Base-by-base conservation (phyloP, 306 rosid genomes). In the Fagus crenata region DNA sequence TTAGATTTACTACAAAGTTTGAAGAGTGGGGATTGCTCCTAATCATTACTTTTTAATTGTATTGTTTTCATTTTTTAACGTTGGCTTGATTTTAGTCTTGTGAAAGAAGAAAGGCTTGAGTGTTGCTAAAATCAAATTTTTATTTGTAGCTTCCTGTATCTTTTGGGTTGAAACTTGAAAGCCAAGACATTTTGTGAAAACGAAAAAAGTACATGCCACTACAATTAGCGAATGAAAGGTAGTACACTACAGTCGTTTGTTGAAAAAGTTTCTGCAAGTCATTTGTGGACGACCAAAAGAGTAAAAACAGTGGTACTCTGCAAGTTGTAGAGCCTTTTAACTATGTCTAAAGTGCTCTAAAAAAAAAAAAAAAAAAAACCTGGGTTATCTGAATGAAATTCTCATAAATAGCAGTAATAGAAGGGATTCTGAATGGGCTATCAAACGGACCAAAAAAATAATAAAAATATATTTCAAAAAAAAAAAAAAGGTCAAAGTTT, bases 1-100 rank as follows among this genome's bases (percentile, higher is more conserved):
- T 79, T 94, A 89, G 90, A 90, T 79, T 87, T 94, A 8, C 79
- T 94, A 17, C 86, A 84, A 54, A 89, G 97, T 87, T 76, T 94
- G 83, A 92, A 81, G 77, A 73, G 79, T 55, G 92, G 95, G 46
- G 87, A 85, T 43, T 94, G 86, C 75, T 86, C 96, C 11, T 92
- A 63, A 82, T 39, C 49, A 17, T 22, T 65, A 39, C 32, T 65
- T 3, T 58, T 58, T 58, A 31, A 58, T 9, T 0, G 46, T 37
- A 6, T 4, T 33, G 3, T 12, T 33, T 4, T 4, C n/a, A 2
- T 2, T 61, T 61, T 33, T 33, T 61, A 5, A 43, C 40, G 11
- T 61, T 12, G 1, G 36, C 14, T 22, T 51, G 18, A 58, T 3
- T 13, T 32, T 61, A 61, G 7, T 37, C 43, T 6, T 37, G 4